Evolutionary conservation across 2,329 filamentous ascomycete species (phyloP).

Genomic region (Colletotrichum nymphaeae): DNA sequence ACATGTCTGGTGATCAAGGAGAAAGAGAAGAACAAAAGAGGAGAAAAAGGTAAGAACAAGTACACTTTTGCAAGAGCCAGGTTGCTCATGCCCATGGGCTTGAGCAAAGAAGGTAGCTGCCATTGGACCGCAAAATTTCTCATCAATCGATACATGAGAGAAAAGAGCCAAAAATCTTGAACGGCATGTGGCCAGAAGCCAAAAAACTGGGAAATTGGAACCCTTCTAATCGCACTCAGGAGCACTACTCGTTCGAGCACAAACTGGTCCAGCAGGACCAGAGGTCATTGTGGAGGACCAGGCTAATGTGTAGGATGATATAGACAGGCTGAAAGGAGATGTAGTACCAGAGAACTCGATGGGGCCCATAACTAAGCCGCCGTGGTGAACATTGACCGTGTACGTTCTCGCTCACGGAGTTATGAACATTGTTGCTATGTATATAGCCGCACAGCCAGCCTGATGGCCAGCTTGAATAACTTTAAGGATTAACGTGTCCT

Average conservation of each 20-base stretch:
- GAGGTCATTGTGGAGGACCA: not conserved
- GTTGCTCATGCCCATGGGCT: not conserved
- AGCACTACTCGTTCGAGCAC: not conserved
- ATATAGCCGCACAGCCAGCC: not conserved
- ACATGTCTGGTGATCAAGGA: not conserved
- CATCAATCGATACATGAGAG: no score
- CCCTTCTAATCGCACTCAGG: not conserved
- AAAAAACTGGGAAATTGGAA: not conserved
- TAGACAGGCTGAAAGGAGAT: not conserved
- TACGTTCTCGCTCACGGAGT: not conserved
- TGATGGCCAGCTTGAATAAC: not conserved
- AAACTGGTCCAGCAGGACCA: not conserved
- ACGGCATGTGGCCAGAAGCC: no score
- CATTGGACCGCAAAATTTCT: not conserved
- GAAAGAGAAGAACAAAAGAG: not conserved
- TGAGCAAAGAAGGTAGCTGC: not conserved
- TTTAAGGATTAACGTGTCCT: not conserved
- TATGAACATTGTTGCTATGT: not conserved
- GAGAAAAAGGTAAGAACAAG: not conserved
- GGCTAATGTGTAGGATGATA: not conserved
- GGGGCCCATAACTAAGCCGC: not conserved
- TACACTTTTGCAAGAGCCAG: not conserved
- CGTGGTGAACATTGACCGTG: not conserved
- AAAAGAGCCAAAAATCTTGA: no score
- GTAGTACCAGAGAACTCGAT: not conserved